Evolutionary conservation across 2,329 filamentous ascomycete species (phyloP), one percentile per base, ranked within the genome.

Genomic region (Akanthomyces muscarius): DNA sequence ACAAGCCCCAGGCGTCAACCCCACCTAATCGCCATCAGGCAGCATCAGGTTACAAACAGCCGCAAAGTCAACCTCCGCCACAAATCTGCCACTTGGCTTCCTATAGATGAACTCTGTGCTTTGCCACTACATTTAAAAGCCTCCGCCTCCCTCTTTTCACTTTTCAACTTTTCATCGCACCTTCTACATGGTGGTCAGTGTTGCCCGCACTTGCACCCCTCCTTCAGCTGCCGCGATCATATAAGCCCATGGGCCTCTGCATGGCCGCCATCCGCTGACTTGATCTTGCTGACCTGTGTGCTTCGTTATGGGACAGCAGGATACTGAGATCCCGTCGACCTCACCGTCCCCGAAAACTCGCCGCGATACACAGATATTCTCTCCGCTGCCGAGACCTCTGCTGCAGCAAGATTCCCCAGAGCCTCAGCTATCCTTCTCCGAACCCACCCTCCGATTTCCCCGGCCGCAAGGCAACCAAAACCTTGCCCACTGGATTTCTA

Each of bases 401-500:
- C 62, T 66, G 68, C 68, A 66, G 65, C 64, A 65, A 64, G 63
- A 62, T 64, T 21, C 42, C 30, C 38, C 28, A 47, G 41, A 61
- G 21, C 58, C 58, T 14, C 64, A 64, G 47, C 67, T 76, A 38
- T 77, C 78, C 36, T 71, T 68, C 44, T 81, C 82, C 50, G 77
- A 81, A 59, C 81, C 82, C 5, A 78, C 77, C 33, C 77, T 87
- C 52, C 81, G 83, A 63, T 86, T 86, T 62, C 84, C 84, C 62
- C 78, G 76, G 50, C 84, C 84, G 0, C 78, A 81, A 69, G 84
- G 82, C 60, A 86, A 80, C 66, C 77, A 78, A 62, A 76, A 79
- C 56, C 81, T 87, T 47, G 83, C 83, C 68, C 81, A 83, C 77
- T 86, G 83, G 83, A 77, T 87, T 55, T 84, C 82, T 7, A 80